Evolutionary conservation across 73 alveolate genomes (phyloP), one percentile per base, ranked within the genome.

Genomic region (Paramecium tetraurelia): DNA sequence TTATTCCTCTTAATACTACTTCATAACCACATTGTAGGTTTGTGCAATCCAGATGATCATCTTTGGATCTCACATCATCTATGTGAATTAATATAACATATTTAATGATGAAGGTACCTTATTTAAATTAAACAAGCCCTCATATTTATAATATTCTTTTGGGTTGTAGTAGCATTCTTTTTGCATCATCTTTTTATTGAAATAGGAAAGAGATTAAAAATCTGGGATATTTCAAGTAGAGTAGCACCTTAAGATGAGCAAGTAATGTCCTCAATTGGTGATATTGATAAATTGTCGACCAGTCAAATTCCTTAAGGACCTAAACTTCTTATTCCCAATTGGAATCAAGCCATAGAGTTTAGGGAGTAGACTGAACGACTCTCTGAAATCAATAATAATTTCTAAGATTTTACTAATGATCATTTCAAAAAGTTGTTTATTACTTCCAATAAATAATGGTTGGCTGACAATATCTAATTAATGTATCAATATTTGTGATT

Each of bases 391-490:
- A 58, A 59, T 38, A 44, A 63, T 18, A 69, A 89, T 46, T 59
- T 71, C 2, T 41, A 77, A 36, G 57, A 89, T 70, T 89, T 89
- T 29, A 44, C 50, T 1, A 89, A 89, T 89, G 89, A 58, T 24
- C 33, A 89, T 31, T 89, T 89, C 27, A 89, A 88, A 70, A 89
- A 31, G 21, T 31, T 70, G 21, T 89, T 89, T 44, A 46, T 89
- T 12, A n/a, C 58, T 70, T 89, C 92, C 20, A 89, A 89, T 89
- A 89, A 89, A 31, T 46, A 70, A 22, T 89, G 94, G 94, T 38
- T 89, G 53, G 58, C 59, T 6, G 87, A 72, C 29, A 89, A 89
- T 58, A 70, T 89, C 1, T 41, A 44, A 41, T 18, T 53, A 53
- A 53, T 53, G 69, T 53, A 53, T 18, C 14, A 4, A 53, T 4